Percentiles rank a stretch among this genome's conserved stretches.
Conservation (phyloP, 108 stramenopile species). For the Nitzschia sp. region DNA sequence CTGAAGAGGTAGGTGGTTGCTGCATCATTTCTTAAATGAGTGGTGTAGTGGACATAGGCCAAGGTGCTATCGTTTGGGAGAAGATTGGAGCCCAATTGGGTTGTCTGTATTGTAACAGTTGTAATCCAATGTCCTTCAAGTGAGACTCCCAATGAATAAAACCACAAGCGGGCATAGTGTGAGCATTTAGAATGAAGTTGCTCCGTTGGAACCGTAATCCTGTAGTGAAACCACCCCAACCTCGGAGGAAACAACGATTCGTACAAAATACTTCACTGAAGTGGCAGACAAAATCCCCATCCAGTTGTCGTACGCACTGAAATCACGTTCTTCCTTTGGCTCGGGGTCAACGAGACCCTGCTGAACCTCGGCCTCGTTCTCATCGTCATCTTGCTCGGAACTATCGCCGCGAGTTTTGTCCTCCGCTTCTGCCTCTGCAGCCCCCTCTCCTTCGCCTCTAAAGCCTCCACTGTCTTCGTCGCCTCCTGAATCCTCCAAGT, state of each 20-base stretch:
- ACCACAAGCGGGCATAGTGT: too few relatives aligned
- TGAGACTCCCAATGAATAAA: too few relatives aligned
- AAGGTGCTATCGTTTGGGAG: too few relatives aligned
- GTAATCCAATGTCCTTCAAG: too few relatives aligned
- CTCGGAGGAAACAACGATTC: slow-evolving; percentile 55
- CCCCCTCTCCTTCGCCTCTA: slow-evolving; percentile 20
- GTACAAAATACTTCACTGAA: slow-evolving; percentile 52
- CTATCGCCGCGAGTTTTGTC: slow-evolving; percentile 33
- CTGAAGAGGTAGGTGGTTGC: slow-evolving; percentile 12
- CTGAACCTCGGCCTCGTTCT: slow-evolving; percentile 16
- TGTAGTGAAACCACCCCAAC: slow-evolving; percentile 52
- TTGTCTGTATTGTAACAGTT: too few relatives aligned
- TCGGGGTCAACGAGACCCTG: slow-evolving; percentile 6
- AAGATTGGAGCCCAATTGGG: too few relatives aligned
- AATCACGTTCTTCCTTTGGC: slow-evolving; percentile 29
- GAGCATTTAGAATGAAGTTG: too few relatives aligned
- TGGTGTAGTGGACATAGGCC: too few relatives aligned
- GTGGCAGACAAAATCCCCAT: slow-evolving; percentile 68
- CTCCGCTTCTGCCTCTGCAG: slow-evolving; percentile 15
- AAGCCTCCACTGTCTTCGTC: slow-evolving; percentile 21
- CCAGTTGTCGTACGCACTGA: slow-evolving; percentile 50
- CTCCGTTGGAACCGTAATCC: slow-evolving; percentile 19
- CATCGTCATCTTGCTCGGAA: slow-evolving; percentile 36
- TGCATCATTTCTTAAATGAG: slow-evolving; percentile 9
- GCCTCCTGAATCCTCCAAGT: not conserved